These are phyloP conservation scores for Puccinia hordei DNA, from an alignment of 1,284 basidiomycete genomes.

Conservation along the genomic window DNA sequence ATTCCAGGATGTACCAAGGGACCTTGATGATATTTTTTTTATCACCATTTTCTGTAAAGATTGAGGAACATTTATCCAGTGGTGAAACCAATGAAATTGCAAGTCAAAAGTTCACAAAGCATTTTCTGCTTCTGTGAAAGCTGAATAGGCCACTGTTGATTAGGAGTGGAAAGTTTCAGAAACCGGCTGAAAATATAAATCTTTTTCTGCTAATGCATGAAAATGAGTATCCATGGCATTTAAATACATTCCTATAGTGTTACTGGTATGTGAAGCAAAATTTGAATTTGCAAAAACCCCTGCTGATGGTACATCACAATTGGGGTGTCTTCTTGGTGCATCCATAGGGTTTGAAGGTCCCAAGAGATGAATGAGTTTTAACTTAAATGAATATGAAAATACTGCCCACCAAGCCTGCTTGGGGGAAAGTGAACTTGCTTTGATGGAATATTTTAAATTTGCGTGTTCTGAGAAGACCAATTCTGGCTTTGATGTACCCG, in stretches of 20 bases:
- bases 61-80: neutral
- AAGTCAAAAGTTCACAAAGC: too few relatives aligned
- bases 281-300: neutral
- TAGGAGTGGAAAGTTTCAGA: neutral
- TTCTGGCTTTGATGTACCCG: neutral
- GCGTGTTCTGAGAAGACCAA: constrained; percentile 23
- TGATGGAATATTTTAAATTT: constrained; percentile 17
- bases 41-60: neutral
- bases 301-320: constrained; percentile 14
- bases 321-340: neutral
- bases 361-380: neutral
- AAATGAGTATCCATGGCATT: too few relatives aligned
- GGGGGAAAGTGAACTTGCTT: neutral
- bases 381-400: too few relatives aligned
- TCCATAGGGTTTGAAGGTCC: constrained; percentile 2
- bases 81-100: neutral
- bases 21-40: neutral
- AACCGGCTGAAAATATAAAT: neutral
- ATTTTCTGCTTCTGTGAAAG: neutral
- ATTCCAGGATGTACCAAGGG: neutral
- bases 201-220: neutral
- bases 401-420: constrained; percentile 28
- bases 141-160: neutral
- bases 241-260: neutral
- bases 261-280: too few relatives aligned